Conservation (phyloP, 2,329 filamentous ascomycete genomes). For the Lachnellula subtilissima region DNA sequence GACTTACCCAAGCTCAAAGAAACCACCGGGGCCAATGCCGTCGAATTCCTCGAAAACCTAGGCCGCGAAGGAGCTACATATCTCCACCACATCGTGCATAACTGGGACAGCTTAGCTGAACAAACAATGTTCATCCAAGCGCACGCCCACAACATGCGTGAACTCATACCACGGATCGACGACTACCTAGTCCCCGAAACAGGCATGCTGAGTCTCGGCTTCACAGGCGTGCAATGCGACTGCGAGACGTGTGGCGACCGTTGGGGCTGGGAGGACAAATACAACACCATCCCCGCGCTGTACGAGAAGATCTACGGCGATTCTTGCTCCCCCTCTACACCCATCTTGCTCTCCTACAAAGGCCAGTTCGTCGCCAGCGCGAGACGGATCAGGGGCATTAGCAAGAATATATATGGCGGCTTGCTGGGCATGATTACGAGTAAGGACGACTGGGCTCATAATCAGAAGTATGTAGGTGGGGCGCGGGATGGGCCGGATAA, state of each 20-base stretch:
- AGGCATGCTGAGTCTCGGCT: slow-evolving; percentile 43
- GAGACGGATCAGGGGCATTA: slow-evolving; percentile 36
- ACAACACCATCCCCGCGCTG: slow-evolving; percentile 33
- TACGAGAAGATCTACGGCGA: slow-evolving; percentile 28
- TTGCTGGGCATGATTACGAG: slow-evolving; percentile 20
- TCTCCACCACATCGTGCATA: slow-evolving; percentile 40
- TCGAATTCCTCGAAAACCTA: slow-evolving; percentile 33
- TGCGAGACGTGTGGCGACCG: slow-evolving; percentile 37
- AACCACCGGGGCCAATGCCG: slow-evolving; percentile 19
- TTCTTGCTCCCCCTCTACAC: slow-evolving; percentile 20
- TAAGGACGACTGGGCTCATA: slow-evolving; percentile 22
- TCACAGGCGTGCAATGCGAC: slow-evolving; percentile 33
- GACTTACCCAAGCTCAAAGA: slow-evolving; percentile 17
- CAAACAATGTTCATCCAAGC: slow-evolving; percentile 47
- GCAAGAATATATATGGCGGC: slow-evolving; percentile 17
- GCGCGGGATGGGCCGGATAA: slow-evolving; percentile 18
- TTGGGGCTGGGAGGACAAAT: slow-evolving; percentile 37
- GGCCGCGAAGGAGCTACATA: slow-evolving; percentile 46
- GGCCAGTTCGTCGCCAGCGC: slow-evolving; percentile 45
- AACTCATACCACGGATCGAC: slow-evolving; percentile 36
- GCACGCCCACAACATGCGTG: slow-evolving; percentile 36
- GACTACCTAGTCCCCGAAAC: slow-evolving; percentile 39
- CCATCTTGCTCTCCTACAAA: slow-evolving; percentile 40
- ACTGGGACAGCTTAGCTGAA: slow-evolving; percentile 40
- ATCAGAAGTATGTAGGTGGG: slow-evolving; percentile 7